Evolutionary conservation across 495 filamentous ascomycete species (phyloP).

Genomic region (Friedmanniomyces simplex): DNA sequence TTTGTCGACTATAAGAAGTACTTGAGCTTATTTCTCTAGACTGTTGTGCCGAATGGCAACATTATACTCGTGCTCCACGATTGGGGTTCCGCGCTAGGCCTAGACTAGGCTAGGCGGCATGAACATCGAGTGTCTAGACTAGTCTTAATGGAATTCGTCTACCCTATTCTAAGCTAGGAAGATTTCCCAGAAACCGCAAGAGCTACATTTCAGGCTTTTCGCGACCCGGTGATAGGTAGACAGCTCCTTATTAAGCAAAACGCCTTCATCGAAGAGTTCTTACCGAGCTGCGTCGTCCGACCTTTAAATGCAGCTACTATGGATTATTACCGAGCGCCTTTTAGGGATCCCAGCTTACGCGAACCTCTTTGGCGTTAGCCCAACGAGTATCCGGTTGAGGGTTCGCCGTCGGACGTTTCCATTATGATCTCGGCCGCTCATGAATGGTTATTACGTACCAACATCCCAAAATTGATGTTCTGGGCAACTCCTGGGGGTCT

Average conservation of each 20-base stretch:
- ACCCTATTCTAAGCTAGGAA: neutral
- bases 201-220: neutral
- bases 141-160: neutral
- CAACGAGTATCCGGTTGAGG: neutral
- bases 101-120: neutral
- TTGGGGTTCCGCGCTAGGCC: neutral
- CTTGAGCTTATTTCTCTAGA: too few relatives aligned
- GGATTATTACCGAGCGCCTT: neutral
- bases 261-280: neutral
- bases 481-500: neutral
- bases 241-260: neutral
- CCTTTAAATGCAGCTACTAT: neutral
- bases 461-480: neutral
- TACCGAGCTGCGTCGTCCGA: neutral
- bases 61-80: constrained; percentile 1
- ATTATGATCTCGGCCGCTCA: neutral
- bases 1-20: too few relatives aligned
- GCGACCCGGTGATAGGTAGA: neutral
- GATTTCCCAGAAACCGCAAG: neutral
- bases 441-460: neutral
- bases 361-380: neutral
- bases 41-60: too few relatives aligned
- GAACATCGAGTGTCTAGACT: neutral
- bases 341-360: neutral
- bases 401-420: neutral